Evolutionary conservation across 306 rosid genomes (phyloP), one percentile per base, ranked within the genome.

Genomic region (Begonia fuchsioides): DNA sequence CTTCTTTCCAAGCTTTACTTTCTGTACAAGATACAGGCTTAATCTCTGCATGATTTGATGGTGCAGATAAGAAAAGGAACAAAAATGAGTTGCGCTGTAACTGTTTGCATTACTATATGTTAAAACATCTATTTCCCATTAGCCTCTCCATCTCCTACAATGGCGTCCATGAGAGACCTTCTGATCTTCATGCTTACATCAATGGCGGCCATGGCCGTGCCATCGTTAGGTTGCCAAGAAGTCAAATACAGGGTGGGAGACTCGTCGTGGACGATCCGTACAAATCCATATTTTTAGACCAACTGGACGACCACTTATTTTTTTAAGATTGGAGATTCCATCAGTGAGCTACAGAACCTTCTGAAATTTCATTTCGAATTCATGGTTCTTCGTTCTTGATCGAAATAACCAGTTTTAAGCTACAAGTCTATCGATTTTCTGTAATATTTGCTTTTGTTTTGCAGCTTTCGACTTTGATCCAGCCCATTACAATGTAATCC

Each of bases 261-360:
- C 41, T 39, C 67, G 2, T 50, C 49, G 3, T 72, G 78, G 78
- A 19, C 66, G 46, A 51, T 72, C 32, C 70, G 57, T 10, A 61
- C 61, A 9, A 32, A 1, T 39, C 38, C 51, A 1, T 38, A 32
- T 26, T 58, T 20, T 41, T 72, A 52, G 53, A 10, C 56, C 46
- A 51, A 47, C 20, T 72, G 78, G 73, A 62, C 78, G n/a, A 32
- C 69, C 17, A 53, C 68, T 10, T 54, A 58, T 59, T 62, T 43
- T 54, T 72, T 72, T 67, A 49, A 52, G 32, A 50, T 49, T 43
- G 78, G 78, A 11, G 78, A 72, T 62, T 58, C 70, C 12, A 62
- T 72, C 12, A 49, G 73, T 72, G 51, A 50, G n/a, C 32, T 17
- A 3, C 13, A 43, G 47, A 11, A 3, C 15, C 13, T 43, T 43